Evolutionary conservation across 768 basidiomycete species (phyloP).

Genomic region (Trametes maxima): DNA sequence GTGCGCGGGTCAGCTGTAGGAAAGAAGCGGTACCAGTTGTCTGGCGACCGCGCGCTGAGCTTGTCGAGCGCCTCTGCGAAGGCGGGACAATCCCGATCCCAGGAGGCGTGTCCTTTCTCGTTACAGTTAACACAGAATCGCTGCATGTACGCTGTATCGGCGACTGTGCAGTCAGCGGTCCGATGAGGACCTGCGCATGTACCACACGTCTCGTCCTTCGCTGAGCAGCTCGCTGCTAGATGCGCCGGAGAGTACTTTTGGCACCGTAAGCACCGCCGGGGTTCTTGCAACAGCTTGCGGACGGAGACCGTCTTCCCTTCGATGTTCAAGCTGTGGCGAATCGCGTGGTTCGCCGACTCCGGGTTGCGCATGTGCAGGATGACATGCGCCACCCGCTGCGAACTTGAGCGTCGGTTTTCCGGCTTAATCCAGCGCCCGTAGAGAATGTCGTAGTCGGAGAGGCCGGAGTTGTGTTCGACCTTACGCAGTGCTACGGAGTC

Average conservation of each 20-base stretch:
- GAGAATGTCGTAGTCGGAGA: neutral
- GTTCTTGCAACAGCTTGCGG: neutral
- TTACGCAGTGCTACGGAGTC: neutral
- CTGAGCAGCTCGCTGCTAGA: neutral
- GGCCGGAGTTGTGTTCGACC: neutral
- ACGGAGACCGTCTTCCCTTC: neutral
- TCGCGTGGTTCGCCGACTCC: neutral
- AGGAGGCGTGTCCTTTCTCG: neutral
- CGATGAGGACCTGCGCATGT: neutral
- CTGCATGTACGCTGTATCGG: neutral
- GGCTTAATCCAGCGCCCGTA: neutral
- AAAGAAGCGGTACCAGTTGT: neutral
- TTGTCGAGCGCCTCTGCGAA: neutral
- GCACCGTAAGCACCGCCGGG: neutral
- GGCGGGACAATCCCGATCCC: neutral
- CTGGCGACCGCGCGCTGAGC: neutral
- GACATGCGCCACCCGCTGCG: neutral
- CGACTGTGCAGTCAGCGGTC: neutral
- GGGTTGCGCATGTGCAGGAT: neutral
- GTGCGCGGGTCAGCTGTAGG: neutral
- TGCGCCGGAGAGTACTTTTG: neutral
- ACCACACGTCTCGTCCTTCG: neutral
- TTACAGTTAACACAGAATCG: neutral
- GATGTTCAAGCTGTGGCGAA: neutral
- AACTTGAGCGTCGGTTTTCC: neutral